Percentiles rank a stretch among this genome's conserved stretches.
Evolutionary conservation across 805 yeast genomes (phyloP).

Genomic region (Candida tammaniensis): DNA sequence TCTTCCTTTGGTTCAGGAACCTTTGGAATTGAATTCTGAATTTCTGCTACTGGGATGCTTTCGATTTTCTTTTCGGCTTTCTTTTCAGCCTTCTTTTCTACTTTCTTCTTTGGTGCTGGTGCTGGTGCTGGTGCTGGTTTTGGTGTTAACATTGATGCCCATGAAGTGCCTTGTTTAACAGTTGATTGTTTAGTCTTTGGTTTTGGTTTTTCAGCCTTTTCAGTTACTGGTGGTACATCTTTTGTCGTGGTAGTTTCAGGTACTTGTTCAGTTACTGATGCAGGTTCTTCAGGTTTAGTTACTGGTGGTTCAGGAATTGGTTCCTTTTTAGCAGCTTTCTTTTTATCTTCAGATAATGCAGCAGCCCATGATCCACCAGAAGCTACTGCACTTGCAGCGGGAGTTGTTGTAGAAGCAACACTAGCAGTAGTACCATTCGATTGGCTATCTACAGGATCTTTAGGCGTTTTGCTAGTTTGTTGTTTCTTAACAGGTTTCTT

Average conservation of each 20-base stretch:
- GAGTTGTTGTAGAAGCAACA: conserved; percentile 16
- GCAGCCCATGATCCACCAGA: conserved; percentile 42
- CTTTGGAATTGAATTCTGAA: conserved; percentile 15
- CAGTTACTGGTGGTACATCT: conserved; percentile 1
- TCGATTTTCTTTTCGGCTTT: conserved; percentile 10
- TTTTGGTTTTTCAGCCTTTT: conserved; percentile 4
- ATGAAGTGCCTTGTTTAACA: conserved; percentile 40
- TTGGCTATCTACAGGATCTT: neutral
- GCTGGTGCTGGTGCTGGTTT: conserved; percentile 43
- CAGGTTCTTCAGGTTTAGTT: conserved; percentile 19
- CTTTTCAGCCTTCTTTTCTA: conserved; percentile 11
- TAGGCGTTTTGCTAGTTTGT: conserved; percentile 1
- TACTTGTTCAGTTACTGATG: conserved; percentile 38
- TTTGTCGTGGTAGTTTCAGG: conserved; percentile 6
- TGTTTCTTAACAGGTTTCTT: conserved; percentile 6
- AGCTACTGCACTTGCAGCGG: conserved; percentile 13
- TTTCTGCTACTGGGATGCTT: conserved; percentile 14
- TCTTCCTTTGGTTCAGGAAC: conserved; percentile 18
- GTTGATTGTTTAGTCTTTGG: conserved; percentile 6
- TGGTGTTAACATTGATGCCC: conserved; percentile 68
- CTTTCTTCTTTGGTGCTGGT: conserved; percentile 15
- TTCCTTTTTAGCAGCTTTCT: conserved; percentile 20
- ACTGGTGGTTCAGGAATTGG: conserved; percentile 15
- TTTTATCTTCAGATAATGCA: conserved; percentile 37
- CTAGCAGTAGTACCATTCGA: conserved; percentile 13